Conservation (phyloP, 2,329 filamentous ascomycete species). For the Aspergillus sp. region DNA sequence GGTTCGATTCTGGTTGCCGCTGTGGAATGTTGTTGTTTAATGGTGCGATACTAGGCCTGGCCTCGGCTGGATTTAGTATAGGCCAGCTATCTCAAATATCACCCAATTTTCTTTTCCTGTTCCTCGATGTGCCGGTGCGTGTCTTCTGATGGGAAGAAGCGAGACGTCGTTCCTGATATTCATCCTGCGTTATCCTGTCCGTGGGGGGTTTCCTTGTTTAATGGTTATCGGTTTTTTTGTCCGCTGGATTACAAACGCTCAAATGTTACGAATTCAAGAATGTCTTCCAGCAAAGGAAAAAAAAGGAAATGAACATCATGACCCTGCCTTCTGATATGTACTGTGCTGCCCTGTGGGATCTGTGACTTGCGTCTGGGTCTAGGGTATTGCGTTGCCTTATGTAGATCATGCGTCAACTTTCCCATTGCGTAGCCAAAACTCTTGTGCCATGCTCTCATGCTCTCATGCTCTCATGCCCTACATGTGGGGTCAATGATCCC, state of each 20-base stretch:
- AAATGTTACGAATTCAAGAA: background rate
- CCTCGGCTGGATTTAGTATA: slow-evolving; percentile 30
- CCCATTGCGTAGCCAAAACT: background rate
- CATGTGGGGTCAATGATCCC: background rate
- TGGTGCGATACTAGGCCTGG: slow-evolving; percentile 25
- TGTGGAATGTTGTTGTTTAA: slow-evolving; percentile 20
- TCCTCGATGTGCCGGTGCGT: background rate
- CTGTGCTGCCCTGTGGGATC: too few relatives aligned
- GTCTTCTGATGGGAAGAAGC: background rate
- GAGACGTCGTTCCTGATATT: background rate
- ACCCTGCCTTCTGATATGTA: background rate
- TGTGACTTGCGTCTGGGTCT: background rate
- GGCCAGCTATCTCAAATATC: slow-evolving; percentile 33
- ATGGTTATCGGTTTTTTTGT: background rate
- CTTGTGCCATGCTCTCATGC: background rate
- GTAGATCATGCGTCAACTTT: background rate
- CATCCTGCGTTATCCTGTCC: background rate
- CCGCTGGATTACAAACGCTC: slow-evolving; percentile 1
- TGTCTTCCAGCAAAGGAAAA: background rate
- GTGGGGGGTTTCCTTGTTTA: background rate
- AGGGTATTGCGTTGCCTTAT: background rate
- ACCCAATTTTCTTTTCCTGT: slow-evolving; percentile 20
- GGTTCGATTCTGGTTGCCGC: slow-evolving; percentile 22
- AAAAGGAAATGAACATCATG: background rate
- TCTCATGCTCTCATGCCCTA: background rate